phyloP scores from a whole-genome alignment of 2,329 filamentous ascomycete genomes.

The Leptographium procerum region DNA sequence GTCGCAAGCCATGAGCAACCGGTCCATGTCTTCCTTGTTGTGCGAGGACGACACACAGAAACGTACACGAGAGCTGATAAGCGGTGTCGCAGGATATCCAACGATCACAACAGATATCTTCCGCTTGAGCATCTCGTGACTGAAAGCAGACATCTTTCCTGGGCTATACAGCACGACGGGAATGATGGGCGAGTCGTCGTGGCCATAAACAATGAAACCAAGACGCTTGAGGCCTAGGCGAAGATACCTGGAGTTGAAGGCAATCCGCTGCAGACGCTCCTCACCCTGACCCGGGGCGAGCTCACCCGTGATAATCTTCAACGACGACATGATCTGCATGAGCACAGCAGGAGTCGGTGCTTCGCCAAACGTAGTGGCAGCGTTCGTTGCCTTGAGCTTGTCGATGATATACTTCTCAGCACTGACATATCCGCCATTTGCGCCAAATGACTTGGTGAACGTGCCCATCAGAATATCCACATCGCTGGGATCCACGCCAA shows the following conservation, averaged over 20 bases:
- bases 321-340: conserved; percentile 77
- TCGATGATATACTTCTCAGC: conserved; percentile 85
- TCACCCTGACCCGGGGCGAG: conserved; percentile 83
- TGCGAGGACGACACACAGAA: conserved; percentile 95
- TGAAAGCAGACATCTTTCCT: conserved; percentile 98
- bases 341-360: conserved; percentile 78
- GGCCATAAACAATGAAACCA: conserved; percentile 91
- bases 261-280: conserved; percentile 87
- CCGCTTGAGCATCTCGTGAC: conserved; percentile 93
- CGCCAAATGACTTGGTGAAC: conserved; percentile 94
- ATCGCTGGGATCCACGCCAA: conserved; percentile 74
- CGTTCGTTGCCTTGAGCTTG: conserved; percentile 77
- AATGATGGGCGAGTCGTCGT: conserved; percentile 96
- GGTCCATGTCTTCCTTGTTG: conserved; percentile 96
- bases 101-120: conserved; percentile 98
- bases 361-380: conserved; percentile 78
- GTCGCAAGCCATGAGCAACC: conserved; percentile 78
- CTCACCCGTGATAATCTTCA: conserved; percentile 83
- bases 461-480: conserved; percentile 98
- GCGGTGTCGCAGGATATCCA: conserved; percentile 88
- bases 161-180: conserved; percentile 92
- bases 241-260: conserved; percentile 98
- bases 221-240: conserved; percentile 92
- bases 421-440: conserved; percentile 91
- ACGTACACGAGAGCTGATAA: conserved; percentile 86